phyloP scores from a whole-genome alignment of 2,329 filamentous ascomycete genomes.

The Scedosporium dehoogii region DNA sequence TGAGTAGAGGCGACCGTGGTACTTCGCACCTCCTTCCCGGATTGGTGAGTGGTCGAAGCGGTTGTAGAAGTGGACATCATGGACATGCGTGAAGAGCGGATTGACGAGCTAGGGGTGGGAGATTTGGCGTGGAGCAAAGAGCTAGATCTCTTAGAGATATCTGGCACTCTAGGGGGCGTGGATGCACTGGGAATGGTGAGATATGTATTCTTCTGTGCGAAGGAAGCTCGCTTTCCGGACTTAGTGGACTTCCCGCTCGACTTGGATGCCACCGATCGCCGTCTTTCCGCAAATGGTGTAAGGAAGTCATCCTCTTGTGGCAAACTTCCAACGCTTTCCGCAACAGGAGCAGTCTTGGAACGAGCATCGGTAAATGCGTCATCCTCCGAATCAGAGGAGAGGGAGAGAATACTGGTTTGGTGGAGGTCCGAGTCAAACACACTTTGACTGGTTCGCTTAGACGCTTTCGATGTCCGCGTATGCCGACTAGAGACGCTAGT shows the following conservation, averaged over 20 bases:
- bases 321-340: background rate
- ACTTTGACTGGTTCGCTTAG: conserved; percentile 36
- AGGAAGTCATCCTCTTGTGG: background rate
- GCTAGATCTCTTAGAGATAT: conserved; percentile 15
- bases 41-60: conserved; percentile 12
- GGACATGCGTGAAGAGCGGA: conserved; percentile 21
- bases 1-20: conserved; percentile 25
- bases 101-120: conserved; percentile 8
- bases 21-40: conserved; percentile 28
- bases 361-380: conserved; percentile 23
- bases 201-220: conserved; percentile 29
- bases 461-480: conserved; percentile 44
- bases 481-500: conserved; percentile 46
- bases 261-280: conserved; percentile 12
- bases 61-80: conserved; percentile 21
- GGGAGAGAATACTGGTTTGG: conserved; percentile 43
- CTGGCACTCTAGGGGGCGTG: background rate
- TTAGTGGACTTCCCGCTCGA: conserved; percentile 18
- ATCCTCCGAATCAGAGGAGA: conserved; percentile 49
- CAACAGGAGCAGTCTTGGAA: background rate
- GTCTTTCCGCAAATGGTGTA: background rate
- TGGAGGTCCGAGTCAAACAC: conserved; percentile 41
- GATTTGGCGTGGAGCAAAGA: conserved; percentile 14
- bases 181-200: conserved; percentile 27
- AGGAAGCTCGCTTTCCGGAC: conserved; percentile 28